These are phyloP conservation scores for Aspergillus floridensis DNA, from an alignment of 2,329 filamentous ascomycete genomes.

Conservation along the genomic window DNA sequence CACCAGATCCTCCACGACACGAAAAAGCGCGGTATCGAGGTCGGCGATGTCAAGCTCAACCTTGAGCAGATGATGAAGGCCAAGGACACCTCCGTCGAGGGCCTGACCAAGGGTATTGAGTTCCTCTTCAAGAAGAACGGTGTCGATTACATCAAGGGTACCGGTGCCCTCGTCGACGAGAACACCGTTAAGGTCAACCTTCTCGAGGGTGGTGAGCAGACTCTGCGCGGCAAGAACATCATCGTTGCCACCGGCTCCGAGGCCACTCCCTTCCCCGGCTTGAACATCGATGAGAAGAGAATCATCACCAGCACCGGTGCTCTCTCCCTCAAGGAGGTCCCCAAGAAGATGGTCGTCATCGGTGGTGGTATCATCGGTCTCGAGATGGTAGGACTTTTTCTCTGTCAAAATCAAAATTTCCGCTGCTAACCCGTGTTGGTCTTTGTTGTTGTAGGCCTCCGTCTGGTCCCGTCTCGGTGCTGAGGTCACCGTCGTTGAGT, in stretches of 20 bases:
- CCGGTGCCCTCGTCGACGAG: conserved; percentile 81
- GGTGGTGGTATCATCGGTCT: conserved; percentile 98
- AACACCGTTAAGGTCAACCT: conserved; percentile 89
- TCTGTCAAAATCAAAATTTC: conserved; percentile 10
- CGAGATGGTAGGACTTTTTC: conserved; percentile 70
- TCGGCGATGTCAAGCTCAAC: conserved; percentile 96
- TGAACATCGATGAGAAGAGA: conserved; percentile 95
- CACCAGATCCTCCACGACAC: conserved; percentile 96
- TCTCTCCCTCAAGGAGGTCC: conserved; percentile 82
- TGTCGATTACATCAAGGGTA: conserved; percentile 95
- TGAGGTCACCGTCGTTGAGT: conserved; percentile 97
- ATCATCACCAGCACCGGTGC: conserved; percentile 96
- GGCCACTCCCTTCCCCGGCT: conserved; percentile 90
- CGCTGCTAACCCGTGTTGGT: conserved; percentile 3
- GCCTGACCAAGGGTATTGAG: conserved; percentile 95
- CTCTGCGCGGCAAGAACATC: conserved; percentile 90
- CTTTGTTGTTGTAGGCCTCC: conserved; percentile 57
- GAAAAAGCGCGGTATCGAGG: conserved; percentile 95
- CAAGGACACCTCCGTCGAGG: conserved; percentile 84
- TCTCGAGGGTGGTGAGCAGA: conserved; percentile 86
- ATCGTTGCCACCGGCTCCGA: conserved; percentile 95
- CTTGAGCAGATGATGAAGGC: conserved; percentile 96
- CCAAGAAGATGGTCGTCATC: conserved; percentile 95
- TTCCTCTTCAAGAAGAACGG: conserved; percentile 99
- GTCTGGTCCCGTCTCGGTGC: conserved; percentile 93